Evolutionary conservation across 345 rosid genomes (phyloP), one percentile per base, ranked within the genome.

Genomic region (Hibiscus trionum): DNA sequence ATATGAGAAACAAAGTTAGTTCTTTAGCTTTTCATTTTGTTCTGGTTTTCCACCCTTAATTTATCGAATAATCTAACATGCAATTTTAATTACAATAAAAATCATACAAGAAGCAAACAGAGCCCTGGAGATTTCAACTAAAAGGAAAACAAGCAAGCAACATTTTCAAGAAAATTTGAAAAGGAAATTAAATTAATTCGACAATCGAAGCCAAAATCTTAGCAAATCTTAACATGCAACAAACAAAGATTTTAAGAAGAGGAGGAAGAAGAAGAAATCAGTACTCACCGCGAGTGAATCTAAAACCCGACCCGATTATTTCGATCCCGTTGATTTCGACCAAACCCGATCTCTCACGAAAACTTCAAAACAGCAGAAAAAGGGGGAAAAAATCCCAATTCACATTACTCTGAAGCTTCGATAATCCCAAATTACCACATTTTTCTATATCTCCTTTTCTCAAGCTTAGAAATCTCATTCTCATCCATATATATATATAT

Each of bases 181-280:
- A 27, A 26, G 59, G 29, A 60, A 27, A 14, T 61, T 17, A 63
- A 63, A 63, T n/a, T 1, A 64, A 19, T 39, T 64, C 52, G 19
- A 64, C 52, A 64, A 64, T 64, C 19, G 52, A 42, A 39, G 69
- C 52, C 5, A 19, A 64, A 39, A 62, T 9, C 49, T 62, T 24
- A 9, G 67, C 27, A 62, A 37, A 64, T 64, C 69, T 64, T 39
- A 39, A 39, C 52, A 64, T 39, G 50, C 52, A 64, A 64, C 49
- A 39, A 64, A 39, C 39, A 4, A 39, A 64, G 69, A 17, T 29
- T 59, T 61, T n/a, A 35, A 33, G 3, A 6, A 35, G 46, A n/a
- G 0, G 26, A 63, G 37, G 14, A 37, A n/a, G 46, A n/a, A 1
- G 26, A 63, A 63, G 14, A 37, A 39, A 3, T 64, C 12, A 61